Percentiles rank a stretch among this genome's conserved stretches.
Conservation (phyloP, 441 rosid species). For the Rhodomyrtus psidioides region DNA sequence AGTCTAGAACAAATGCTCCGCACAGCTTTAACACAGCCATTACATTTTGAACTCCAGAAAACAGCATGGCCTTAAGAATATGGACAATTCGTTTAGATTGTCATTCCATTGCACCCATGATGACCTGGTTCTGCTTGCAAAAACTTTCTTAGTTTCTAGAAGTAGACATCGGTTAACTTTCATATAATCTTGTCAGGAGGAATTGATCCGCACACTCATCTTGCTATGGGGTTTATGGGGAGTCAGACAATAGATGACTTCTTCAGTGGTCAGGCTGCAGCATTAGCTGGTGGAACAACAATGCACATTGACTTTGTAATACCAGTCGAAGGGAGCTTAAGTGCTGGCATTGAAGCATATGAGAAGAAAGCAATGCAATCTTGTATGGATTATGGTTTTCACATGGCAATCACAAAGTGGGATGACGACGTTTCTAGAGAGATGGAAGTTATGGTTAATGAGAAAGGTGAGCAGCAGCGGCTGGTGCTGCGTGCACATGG, state of each 20-base stretch:
- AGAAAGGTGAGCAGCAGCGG: conserved; percentile 45
- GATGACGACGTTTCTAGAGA: conserved; percentile 72
- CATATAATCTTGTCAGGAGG: conserved; percentile 51
- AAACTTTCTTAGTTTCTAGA: background rate
- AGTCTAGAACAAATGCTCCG: background rate
- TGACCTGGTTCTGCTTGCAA: background rate
- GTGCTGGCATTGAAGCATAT: conserved; percentile 67
- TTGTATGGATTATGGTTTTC: conserved; percentile 97
- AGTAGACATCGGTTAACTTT: background rate
- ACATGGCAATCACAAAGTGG: conserved; percentile 92
- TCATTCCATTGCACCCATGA: background rate
- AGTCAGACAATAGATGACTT: conserved; percentile 75
- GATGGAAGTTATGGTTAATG: conserved; percentile 84
- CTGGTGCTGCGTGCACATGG: background rate
- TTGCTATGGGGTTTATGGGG: conserved; percentile 73
- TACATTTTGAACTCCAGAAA: background rate
- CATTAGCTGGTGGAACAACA: conserved; percentile 97
- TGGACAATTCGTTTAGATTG: background rate
- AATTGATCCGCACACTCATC: conserved; percentile 95
- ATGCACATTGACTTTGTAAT: conserved; percentile 95
- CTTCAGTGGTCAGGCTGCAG: conserved; percentile 98
- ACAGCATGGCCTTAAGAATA: background rate
- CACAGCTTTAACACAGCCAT: background rate
- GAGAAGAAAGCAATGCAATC: conserved; percentile 58
- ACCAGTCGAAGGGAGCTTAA: conserved; percentile 72